These are phyloP conservation scores for Theobroma cacao DNA, from an alignment of 345 rosid genomes.

Conservation along the genomic window DNA sequence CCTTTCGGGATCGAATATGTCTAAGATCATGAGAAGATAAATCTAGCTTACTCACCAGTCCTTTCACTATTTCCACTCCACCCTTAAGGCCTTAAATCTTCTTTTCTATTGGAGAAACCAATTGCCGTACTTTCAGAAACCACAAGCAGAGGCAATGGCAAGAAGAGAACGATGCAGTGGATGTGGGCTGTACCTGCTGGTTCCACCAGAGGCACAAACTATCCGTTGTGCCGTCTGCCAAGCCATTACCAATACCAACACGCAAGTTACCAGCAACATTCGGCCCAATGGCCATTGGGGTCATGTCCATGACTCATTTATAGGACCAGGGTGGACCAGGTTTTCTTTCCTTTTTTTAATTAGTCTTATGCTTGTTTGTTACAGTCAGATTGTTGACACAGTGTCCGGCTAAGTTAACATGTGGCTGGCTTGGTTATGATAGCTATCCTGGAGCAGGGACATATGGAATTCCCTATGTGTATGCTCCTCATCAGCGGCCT, in stretches of 20 bases:
- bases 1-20: not conserved
- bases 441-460: conserved; percentile 15
- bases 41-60: not conserved
- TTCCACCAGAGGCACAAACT: conserved; percentile 29
- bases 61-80: not conserved
- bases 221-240: conserved; percentile 2
- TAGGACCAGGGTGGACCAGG: not conserved
- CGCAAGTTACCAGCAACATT: not conserved
- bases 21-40: not conserved
- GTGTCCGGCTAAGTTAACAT: not conserved
- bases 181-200: conserved; percentile 45
- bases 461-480: not conserved
- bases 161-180: conserved; percentile 46
- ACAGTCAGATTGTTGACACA: not conserved
- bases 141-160: conserved; percentile 26
- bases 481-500: conserved; percentile 15
- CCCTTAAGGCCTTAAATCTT: not conserved
- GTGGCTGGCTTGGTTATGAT: not conserved
- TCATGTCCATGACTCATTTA: not conserved
- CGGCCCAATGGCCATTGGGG: not conserved
- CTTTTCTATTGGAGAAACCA: not conserved
- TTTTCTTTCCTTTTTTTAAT: not conserved
- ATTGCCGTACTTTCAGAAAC: not conserved
- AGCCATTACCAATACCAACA: not conserved
- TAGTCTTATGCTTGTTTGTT: not conserved